These are phyloP conservation scores for Phialemoniopsis sp. DNA, from an alignment of 2,329 filamentous ascomycete genomes.

Conservation along the genomic window DNA sequence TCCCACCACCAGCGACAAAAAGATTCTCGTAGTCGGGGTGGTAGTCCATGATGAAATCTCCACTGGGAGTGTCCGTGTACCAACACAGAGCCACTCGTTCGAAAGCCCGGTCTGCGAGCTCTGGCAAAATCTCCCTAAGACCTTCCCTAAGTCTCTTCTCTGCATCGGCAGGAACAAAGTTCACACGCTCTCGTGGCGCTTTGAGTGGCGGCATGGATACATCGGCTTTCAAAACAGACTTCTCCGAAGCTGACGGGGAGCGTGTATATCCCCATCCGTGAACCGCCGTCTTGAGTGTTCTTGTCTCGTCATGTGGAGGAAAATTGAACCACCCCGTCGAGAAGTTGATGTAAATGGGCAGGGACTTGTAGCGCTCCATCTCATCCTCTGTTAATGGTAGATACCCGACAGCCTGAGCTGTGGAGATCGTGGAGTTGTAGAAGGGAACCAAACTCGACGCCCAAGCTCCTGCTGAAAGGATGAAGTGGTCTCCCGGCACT, in stretches of 20 bases:
- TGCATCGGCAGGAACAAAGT: slow-evolving; percentile 9
- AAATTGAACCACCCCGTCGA: slow-evolving; percentile 21
- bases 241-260: background rate
- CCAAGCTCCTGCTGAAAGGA: slow-evolving; percentile 19
- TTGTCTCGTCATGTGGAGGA: slow-evolving; percentile 19
- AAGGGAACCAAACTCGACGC: slow-evolving; percentile 11
- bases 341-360: slow-evolving; percentile 18
- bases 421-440: slow-evolving; percentile 12
- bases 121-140: slow-evolving; percentile 10
- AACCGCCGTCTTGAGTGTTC: slow-evolving; percentile 18
- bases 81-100: slow-evolving; percentile 21
- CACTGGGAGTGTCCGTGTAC: slow-evolving; percentile 26
- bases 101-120: slow-evolving; percentile 18
- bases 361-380: slow-evolving; percentile 13
- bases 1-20: slow-evolving; percentile 3
- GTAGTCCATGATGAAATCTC: slow-evolving; percentile 25
- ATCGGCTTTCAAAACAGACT: background rate
- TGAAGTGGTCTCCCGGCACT: slow-evolving; percentile 10
- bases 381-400: slow-evolving; percentile 19
- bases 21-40: slow-evolving; percentile 17
- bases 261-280: slow-evolving; percentile 18
- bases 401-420: slow-evolving; percentile 17
- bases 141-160: slow-evolving; percentile 11
- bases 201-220: background rate
- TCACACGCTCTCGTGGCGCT: background rate